Percentiles rank a stretch among this genome's conserved stretches.
Conservation (phyloP, 2,329 filamentous ascomycete genomes). For the Penicillium paneum region DNA sequence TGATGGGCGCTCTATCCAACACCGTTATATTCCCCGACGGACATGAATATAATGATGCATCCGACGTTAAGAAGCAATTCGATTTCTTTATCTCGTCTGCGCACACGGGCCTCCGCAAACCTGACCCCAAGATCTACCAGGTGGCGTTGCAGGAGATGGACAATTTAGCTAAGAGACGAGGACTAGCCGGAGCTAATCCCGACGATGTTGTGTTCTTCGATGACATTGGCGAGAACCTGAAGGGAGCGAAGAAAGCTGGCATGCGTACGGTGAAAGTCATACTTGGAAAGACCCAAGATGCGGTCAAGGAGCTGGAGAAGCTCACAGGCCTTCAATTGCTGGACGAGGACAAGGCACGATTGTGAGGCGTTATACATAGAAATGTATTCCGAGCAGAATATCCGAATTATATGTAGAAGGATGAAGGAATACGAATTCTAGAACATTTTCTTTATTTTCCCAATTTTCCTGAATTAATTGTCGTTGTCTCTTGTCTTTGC, state of each 20-base stretch:
- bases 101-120: slow-evolving; percentile 83
- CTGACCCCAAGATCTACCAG: slow-evolving; percentile 76
- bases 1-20: slow-evolving; percentile 83
- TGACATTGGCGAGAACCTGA: slow-evolving; percentile 91
- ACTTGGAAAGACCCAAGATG: slow-evolving; percentile 72
- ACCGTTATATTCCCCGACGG: slow-evolving; percentile 79
- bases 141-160: slow-evolving; percentile 67
- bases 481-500: not conserved
- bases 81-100: slow-evolving; percentile 86
- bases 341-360: slow-evolving; percentile 38
- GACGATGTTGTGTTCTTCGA: slow-evolving; percentile 82
- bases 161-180: slow-evolving; percentile 57
- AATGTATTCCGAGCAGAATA: not conserved
- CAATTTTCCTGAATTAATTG: not conserved
- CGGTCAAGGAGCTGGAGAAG: slow-evolving; percentile 75
- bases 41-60: slow-evolving; percentile 62
- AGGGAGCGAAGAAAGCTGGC: slow-evolving; percentile 69
- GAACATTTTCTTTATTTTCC: slow-evolving; percentile 5
- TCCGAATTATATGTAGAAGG: not conserved
- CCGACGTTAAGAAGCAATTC: slow-evolving; percentile 66
- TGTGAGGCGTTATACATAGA: slow-evolving; percentile 21
- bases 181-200: slow-evolving; percentile 55
- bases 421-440: not conserved
- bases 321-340: slow-evolving; percentile 62
- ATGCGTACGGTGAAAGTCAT: slow-evolving; percentile 82